Percentiles rank a stretch among this genome's conserved stretches.
phyloP scores from a whole-genome alignment of 1,284 basidiomycete genomes.

The Boletus calvinii region DNA sequence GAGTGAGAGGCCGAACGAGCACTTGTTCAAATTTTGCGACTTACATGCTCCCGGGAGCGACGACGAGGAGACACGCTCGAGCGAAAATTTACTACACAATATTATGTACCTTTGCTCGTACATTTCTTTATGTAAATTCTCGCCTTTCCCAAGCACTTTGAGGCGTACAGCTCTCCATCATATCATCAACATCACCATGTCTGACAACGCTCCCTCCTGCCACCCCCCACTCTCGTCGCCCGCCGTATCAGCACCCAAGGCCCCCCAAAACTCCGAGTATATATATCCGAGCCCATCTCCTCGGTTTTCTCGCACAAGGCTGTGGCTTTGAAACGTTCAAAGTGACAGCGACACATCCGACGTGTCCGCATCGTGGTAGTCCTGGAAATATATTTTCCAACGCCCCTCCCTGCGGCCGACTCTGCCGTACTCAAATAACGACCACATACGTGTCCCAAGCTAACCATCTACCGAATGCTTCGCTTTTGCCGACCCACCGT shows the following conservation, averaged over 20 bases:
- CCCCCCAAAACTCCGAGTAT: slow-evolving; percentile 9
- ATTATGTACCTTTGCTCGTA: slow-evolving; percentile 24
- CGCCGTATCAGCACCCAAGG: not conserved
- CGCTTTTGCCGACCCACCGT: not conserved
- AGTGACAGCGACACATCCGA: slow-evolving; percentile 16
- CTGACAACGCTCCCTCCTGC: not conserved
- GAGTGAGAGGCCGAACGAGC: not conserved
- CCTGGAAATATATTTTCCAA: slow-evolving; percentile 5
- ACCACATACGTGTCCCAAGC: not conserved
- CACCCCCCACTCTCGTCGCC: not conserved
- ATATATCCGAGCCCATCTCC: slow-evolving; percentile 14
- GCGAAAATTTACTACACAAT: slow-evolving; percentile 8
- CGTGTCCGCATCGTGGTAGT: not conserved
- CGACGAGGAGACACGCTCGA: not conserved
- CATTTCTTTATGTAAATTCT: slow-evolving; percentile 30
- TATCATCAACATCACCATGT: not conserved
- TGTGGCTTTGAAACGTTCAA: slow-evolving; percentile 21
- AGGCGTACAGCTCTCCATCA: slow-evolving; percentile 7
- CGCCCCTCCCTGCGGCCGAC: not conserved
- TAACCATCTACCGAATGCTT: no score
- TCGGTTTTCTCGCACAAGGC: slow-evolving; percentile 14
- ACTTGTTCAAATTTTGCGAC: slow-evolving; percentile 4
- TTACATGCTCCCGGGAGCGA: slow-evolving; percentile 23
- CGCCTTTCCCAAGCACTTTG: slow-evolving; percentile 24
- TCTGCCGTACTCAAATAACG: not conserved